A percentile compares a stretch with the other conserved stretches of the same genome.
phyloP scores from a whole-genome alignment of 75 land plant genomes.

The Adiantum capillusveneris region DNA sequence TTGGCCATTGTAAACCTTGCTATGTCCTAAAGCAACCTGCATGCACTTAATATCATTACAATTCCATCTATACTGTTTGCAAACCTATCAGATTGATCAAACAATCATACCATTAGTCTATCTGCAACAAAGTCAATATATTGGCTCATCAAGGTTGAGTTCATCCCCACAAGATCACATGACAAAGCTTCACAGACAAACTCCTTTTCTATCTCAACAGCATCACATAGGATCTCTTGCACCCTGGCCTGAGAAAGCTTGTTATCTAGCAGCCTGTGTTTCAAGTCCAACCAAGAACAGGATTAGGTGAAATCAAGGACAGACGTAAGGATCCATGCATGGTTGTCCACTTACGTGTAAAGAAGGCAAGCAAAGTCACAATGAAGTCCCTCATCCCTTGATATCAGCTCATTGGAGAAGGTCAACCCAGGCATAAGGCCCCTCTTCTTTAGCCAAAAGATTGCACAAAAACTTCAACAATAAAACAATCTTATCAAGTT shows the following conservation, averaged over 20 bases:
- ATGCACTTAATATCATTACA: not conserved
- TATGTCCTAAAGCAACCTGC: slow-evolving; percentile 56
- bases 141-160: slow-evolving; percentile 57
- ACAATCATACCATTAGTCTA: slow-evolving; percentile 37
- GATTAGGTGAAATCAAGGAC: too few relatives aligned
- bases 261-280: slow-evolving; percentile 37
- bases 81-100: not conserved
- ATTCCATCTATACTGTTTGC: not conserved
- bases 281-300: slow-evolving; percentile 2
- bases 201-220: slow-evolving; percentile 70
- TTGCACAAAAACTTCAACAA: slow-evolving; percentile 81
- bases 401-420: slow-evolving; percentile 86
- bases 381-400: slow-evolving; percentile 85
- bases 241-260: slow-evolving; percentile 37
- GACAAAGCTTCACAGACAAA: slow-evolving; percentile 88
- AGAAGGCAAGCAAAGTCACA: slow-evolving; percentile 86
- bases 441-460: slow-evolving; percentile 84
- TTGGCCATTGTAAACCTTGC: slow-evolving; percentile 43
- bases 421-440: slow-evolving; percentile 93
- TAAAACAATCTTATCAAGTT: slow-evolving; percentile 78
- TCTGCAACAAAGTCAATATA: slow-evolving; percentile 84
- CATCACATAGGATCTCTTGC: slow-evolving; percentile 51
- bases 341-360: slow-evolving; percentile 50
- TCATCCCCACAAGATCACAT: slow-evolving; percentile 82
- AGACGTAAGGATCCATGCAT: slow-evolving; percentile 84